A percentile compares a stretch with the other conserved stretches of the same genome.
Evolutionary conservation across 192 early-diverging fungal genomes (phyloP).

Genomic region (Thamnidium elegans): DNA sequence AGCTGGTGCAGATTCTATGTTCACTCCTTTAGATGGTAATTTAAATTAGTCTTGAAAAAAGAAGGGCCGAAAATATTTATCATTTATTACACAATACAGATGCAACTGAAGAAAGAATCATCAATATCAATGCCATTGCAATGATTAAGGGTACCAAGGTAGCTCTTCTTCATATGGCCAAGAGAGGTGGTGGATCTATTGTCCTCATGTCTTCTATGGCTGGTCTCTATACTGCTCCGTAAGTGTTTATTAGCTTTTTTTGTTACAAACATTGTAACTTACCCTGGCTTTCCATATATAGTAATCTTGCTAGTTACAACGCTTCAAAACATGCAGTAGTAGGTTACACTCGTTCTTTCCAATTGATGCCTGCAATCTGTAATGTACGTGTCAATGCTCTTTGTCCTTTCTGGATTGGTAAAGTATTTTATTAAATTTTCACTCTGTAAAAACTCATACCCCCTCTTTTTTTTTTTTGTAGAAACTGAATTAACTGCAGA

Average conservation of each 20-base stretch:
- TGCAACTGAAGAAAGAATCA: conserved; percentile 15
- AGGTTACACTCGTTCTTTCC: conserved; percentile 29
- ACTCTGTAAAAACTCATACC: neutral
- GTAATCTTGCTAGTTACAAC: conserved; percentile 8
- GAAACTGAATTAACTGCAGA: conserved; percentile 20
- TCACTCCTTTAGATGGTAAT: conserved; percentile 26
- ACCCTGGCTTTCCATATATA: too few relatives aligned
- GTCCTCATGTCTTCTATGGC: conserved; percentile 30
- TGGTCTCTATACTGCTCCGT: conserved; percentile 8
- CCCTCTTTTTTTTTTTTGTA: too few relatives aligned
- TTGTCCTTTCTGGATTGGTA: conserved; percentile 31
- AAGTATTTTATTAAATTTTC: neutral
- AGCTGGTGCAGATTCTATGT: conserved; percentile 6
- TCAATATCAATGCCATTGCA: conserved; percentile 16
- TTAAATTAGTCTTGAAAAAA: too few relatives aligned
- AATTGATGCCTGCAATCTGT: conserved; percentile 12
- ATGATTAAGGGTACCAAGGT: conserved; percentile 25
- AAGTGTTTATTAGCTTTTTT: neutral
- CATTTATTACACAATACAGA: neutral
- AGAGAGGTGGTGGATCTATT: conserved; percentile 29
- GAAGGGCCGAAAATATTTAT: neutral
- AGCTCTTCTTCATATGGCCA: conserved; percentile 24
- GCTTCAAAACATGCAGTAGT: conserved; percentile 31
- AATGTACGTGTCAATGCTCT: conserved; percentile 32
- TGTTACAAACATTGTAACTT: neutral